Conservation (phyloP, 345 rosid genomes). For the Pugionium dolabratum region DNA sequence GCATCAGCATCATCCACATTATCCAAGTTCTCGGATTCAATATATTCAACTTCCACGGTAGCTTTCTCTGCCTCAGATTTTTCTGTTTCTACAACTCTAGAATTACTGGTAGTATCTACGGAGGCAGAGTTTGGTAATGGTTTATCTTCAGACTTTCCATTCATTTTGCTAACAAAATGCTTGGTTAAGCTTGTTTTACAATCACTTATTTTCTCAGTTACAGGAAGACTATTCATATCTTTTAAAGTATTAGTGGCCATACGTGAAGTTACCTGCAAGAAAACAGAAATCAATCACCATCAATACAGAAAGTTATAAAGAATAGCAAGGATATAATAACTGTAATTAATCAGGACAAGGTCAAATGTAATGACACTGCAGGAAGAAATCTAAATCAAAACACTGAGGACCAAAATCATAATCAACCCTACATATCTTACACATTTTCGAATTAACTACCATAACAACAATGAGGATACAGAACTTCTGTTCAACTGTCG, state of each 20-base stretch:
- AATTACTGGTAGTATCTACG: conserved; percentile 44
- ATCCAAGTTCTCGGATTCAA: conserved; percentile 72
- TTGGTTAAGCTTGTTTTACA: conserved; percentile 58
- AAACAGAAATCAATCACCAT: conserved; percentile 13
- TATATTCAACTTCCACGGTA: conserved; percentile 71
- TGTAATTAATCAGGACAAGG: background rate
- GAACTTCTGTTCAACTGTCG: background rate
- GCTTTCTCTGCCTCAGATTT: conserved; percentile 51
- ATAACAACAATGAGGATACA: background rate
- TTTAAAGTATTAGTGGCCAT: conserved; percentile 73
- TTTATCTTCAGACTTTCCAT: conserved; percentile 57
- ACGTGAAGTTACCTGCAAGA: conserved; percentile 28
- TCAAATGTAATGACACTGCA: background rate
- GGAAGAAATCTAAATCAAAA: background rate
- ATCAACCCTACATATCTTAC: background rate
- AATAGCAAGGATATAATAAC: background rate
- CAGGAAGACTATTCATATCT: conserved; percentile 62
- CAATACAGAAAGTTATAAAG: background rate
- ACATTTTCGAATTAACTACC: background rate
- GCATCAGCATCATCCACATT: conserved; percentile 72
- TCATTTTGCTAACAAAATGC: conserved; percentile 50
- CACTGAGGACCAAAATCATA: conserved; percentile 12
- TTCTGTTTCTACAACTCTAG: conserved; percentile 47
- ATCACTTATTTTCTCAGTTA: conserved; percentile 59
- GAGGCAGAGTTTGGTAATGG: conserved; percentile 40